Evolutionary conservation across 306 rosid species (phyloP).

Genomic region (Lagenaria siceraria): DNA sequence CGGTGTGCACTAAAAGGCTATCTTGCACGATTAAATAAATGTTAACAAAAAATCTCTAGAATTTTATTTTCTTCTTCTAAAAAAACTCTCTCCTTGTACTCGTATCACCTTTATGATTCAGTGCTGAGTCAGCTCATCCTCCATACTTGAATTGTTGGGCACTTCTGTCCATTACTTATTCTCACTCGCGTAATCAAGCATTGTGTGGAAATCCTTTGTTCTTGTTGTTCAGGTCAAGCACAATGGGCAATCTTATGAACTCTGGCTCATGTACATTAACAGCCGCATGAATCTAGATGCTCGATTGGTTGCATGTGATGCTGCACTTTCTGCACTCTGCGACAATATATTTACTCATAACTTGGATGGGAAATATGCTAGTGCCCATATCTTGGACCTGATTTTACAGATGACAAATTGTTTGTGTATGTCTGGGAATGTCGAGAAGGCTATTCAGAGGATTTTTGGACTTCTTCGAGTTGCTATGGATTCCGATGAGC

Average conservation of each 20-base stretch:
- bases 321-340: conserved; percentile 60
- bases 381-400: conserved; percentile 81
- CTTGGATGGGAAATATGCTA: conserved; percentile 32
- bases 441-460: conserved; percentile 58
- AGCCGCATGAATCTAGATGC: conserved; percentile 58
- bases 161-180: neutral
- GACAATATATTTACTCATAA: conserved; percentile 28
- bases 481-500: conserved; percentile 33
- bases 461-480: conserved; percentile 33
- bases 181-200: conserved; percentile 2
- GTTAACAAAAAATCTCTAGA: no score
- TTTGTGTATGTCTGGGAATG: conserved; percentile 78
- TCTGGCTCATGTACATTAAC: conserved; percentile 90
- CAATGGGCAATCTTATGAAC: conserved; percentile 59
- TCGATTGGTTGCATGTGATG: conserved; percentile 50
- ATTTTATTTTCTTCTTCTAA: no score
- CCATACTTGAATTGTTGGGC: conserved; percentile 1
- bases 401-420: conserved; percentile 80
- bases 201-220: conserved; percentile 33
- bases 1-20: neutral
- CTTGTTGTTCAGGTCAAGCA: conserved; percentile 59
- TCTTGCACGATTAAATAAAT: neutral
- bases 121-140: neutral
- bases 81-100: neutral
- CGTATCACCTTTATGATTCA: neutral